Evolutionary conservation across 495 filamentous ascomycete genomes (phyloP).

Genomic region (Trichoderma orchidacearum): DNA sequence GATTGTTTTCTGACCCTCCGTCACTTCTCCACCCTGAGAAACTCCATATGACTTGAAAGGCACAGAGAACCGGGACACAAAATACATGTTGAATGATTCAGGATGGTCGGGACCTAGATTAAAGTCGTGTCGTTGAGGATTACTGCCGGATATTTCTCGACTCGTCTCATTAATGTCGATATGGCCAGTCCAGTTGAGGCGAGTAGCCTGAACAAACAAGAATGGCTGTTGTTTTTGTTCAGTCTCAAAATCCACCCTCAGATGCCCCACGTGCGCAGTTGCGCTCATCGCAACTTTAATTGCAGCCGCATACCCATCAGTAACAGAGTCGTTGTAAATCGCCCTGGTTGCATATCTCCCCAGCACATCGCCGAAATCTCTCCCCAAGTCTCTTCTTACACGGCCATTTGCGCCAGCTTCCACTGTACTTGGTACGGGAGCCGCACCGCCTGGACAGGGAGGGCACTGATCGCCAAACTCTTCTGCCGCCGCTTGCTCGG

Average conservation of each 20-base stretch:
- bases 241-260: constrained; percentile 12
- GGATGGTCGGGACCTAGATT: constrained; percentile 14
- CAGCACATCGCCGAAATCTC: neutral
- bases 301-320: constrained; percentile 3
- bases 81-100: constrained; percentile 13
- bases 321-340: neutral
- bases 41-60: constrained; percentile 16
- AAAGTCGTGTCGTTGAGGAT: constrained; percentile 18
- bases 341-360: neutral
- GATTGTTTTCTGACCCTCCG: constrained; percentile 3
- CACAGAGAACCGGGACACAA: constrained; percentile 17
- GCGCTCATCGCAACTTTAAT: constrained; percentile 16
- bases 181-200: constrained; percentile 18
- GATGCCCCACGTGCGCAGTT: constrained; percentile 11
- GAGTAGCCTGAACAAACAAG: constrained; percentile 14
- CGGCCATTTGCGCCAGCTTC: constrained; percentile 11
- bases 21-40: constrained; percentile 8
- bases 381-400: constrained; percentile 8
- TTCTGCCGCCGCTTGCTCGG: constrained; percentile 9
- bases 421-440: constrained; percentile 7
- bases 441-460: constrained; percentile 12
- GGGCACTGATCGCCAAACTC: neutral
- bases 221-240: constrained; percentile 6
- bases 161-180: constrained; percentile 11
- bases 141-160: constrained; percentile 13